Evolutionary conservation across 768 basidiomycete genomes (phyloP), one percentile per base, ranked within the genome.

Genomic region (Lactarius hatsudake): DNA sequence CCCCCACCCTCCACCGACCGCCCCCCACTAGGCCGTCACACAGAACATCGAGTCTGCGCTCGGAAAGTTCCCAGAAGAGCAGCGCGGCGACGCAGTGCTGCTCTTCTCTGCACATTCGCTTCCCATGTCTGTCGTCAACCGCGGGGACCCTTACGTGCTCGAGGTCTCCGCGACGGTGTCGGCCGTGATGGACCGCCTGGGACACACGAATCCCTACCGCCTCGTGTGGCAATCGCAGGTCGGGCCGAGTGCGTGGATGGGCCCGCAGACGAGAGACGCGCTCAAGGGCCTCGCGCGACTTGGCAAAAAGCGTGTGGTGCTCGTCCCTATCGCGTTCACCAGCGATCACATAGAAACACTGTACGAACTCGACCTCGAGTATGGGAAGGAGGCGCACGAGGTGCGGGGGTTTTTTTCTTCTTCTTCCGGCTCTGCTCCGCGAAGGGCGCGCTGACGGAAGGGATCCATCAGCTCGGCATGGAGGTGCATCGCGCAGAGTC

Each of bases 301-400:
- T 48, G 90, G 90, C 36, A 85, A 82, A 75, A 93, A 91, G 76
- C 85, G 87, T 69, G 87, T 83, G 4, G 82, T 98, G 64, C 80
- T 98, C 45, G 87, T 99, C 8, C 97, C 97, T 0, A 95, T 99
- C 69, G 97, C 97, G 30, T 99, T 99, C 80, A 99, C 97, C 17
- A 95, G 91, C 76, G 97, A 99, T 78, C 97, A 99, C 76, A 98
- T 99, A 73, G 97, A 99, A 81, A 99, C 97, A 28, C 81, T 99
- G 59, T 98, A 92, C 73, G 97, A 99, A 79, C 83, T 98, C 59
- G 97, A 99, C 76, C 76, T 96, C 62, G 97, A 99, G 76, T 97
- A 98, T 74, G 84, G 84, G 65, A 88, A 88, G 78, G 96, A 98
- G 78, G 97, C 92, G 10, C 84, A 84, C 75, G 88, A 96, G 86